Percentiles rank a stretch among this genome's conserved stretches.
These are phyloP conservation scores for Eucalyptus sp. DNA, from an alignment of 345 rosid species.

Conservation along the genomic window DNA sequence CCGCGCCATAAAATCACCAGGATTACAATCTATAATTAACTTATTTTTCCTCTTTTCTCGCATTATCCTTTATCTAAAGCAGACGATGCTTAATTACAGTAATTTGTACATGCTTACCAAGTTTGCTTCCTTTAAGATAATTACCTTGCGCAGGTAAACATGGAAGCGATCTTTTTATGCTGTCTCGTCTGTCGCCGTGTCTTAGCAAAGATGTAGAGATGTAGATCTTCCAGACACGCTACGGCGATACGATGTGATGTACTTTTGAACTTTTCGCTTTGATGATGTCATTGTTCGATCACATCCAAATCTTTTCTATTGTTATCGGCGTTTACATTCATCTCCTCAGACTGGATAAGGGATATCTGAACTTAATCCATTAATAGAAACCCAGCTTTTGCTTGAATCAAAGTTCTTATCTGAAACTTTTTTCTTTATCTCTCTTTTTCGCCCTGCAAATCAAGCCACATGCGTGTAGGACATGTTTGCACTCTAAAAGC, in stretches of 20 bases:
- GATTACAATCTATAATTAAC: background rate
- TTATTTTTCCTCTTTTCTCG: background rate
- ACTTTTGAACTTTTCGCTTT: background rate
- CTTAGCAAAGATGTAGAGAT: background rate
- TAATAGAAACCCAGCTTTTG: background rate
- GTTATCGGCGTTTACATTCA: background rate
- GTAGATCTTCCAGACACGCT: background rate
- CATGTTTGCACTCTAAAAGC: background rate
- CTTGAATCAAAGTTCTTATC: background rate
- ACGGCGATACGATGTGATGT: background rate
- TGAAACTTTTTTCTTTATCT: background rate
- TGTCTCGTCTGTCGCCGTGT: background rate
- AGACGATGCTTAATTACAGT: background rate
- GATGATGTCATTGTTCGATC: background rate
- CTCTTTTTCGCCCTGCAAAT: background rate
- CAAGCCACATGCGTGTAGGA: background rate
- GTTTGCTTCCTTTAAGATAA: background rate
- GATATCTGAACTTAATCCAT: background rate
- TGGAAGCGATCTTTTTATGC: background rate
- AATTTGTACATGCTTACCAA: background rate
- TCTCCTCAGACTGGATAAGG: background rate
- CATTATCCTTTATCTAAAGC: background rate
- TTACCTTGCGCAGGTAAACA: background rate
- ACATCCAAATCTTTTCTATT: background rate
- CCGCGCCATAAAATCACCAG: background rate